phyloP scores from a whole-genome alignment of 805 yeast species.

The Gaillardinia entomophila region DNA sequence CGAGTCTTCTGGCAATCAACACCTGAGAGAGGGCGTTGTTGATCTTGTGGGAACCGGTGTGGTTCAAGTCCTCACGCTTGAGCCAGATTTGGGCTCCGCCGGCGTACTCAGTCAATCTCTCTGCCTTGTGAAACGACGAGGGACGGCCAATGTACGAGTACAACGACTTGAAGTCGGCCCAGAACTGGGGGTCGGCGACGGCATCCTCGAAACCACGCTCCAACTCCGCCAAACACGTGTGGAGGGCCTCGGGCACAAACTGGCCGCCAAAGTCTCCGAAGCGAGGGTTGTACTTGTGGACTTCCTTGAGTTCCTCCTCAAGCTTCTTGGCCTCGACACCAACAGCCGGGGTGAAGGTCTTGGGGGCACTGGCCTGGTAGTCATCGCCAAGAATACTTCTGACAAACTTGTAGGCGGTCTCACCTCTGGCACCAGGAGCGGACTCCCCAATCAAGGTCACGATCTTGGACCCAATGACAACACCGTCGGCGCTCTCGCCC shows the following conservation, averaged over 20 bases:
- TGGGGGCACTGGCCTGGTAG: constrained; percentile 23
- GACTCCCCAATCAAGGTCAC: constrained; percentile 66
- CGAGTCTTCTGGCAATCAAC: constrained; percentile 70
- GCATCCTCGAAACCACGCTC: constrained; percentile 86
- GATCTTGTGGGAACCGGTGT: constrained; percentile 84
- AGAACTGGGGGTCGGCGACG: constrained; percentile 81
- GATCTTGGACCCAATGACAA: constrained; percentile 89
- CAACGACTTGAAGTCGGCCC: constrained; percentile 84
- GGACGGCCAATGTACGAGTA: constrained; percentile 97
- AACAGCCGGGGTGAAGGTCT: constrained; percentile 11
- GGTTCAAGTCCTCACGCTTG: constrained; percentile 93
- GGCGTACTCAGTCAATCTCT: constrained; percentile 78
- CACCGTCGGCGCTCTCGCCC: constrained; percentile 85
- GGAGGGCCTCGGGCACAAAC: constrained; percentile 94
- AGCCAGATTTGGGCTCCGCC: constrained; percentile 96
- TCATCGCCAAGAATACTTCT: constrained; percentile 62
- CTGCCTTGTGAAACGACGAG: constrained; percentile 85
- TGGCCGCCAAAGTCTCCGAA: constrained; percentile 98
- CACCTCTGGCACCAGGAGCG: constrained; percentile 53
- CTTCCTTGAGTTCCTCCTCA: constrained; percentile 36
- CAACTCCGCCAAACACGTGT: constrained; percentile 83
- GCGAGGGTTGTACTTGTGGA: constrained; percentile 64
- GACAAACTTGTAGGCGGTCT: constrained; percentile 62
- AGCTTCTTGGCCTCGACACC: background rate
- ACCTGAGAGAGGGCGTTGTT: constrained; percentile 83